phyloP scores from a whole-genome alignment of 176 grass and related monocot genomes.

The Bothriochloa decipiens region DNA sequence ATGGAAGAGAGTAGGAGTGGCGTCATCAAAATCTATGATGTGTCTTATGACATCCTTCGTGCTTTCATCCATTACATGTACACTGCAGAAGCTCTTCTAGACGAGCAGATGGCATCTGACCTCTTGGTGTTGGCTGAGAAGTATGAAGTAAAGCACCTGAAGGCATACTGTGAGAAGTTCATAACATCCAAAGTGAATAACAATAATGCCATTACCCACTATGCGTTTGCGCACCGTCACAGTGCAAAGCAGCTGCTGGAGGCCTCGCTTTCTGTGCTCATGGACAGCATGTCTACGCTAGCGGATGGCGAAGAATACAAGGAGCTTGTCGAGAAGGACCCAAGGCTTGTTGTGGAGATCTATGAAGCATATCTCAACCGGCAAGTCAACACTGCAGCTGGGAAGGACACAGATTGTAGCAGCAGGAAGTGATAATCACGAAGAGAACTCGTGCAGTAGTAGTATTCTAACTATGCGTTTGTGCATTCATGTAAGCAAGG shows the following conservation, averaged over 20 bases:
- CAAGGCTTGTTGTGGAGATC: conserved; percentile 89
- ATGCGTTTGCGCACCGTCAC: conserved; percentile 79
- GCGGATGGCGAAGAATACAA: conserved; percentile 83
- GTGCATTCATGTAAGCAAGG: conserved; percentile 1
- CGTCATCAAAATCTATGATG: conserved; percentile 86
- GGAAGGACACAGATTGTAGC: conserved; percentile 50
- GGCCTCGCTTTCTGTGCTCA: conserved; percentile 67
- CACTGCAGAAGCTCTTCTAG: conserved; percentile 69
- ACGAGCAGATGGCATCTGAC: conserved; percentile 79
- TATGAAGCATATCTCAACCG: conserved; percentile 82
- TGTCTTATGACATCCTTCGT: conserved; percentile 71
- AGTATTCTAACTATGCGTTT: conserved; percentile 13
- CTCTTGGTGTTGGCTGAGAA: conserved; percentile 88
- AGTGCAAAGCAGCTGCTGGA: conserved; percentile 80
- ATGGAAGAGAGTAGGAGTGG: conserved; percentile 95
- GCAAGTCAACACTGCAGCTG: conserved; percentile 72
- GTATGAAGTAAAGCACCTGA: conserved; percentile 90
- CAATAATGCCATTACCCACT: conserved; percentile 71
- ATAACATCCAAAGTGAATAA: conserved; percentile 86
- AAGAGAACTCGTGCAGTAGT: not conserved
- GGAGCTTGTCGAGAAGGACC: conserved; percentile 87
- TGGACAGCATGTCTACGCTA: conserved; percentile 77
- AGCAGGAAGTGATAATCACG: conserved; percentile 37
- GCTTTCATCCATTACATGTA: conserved; percentile 86
- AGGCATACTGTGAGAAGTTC: conserved; percentile 83